Percentiles rank a stretch among this genome's conserved stretches.
These are phyloP conservation scores for Fomitopsis pinicola DNA, from an alignment of 1,284 basidiomycete species.

Conservation along the genomic window DNA sequence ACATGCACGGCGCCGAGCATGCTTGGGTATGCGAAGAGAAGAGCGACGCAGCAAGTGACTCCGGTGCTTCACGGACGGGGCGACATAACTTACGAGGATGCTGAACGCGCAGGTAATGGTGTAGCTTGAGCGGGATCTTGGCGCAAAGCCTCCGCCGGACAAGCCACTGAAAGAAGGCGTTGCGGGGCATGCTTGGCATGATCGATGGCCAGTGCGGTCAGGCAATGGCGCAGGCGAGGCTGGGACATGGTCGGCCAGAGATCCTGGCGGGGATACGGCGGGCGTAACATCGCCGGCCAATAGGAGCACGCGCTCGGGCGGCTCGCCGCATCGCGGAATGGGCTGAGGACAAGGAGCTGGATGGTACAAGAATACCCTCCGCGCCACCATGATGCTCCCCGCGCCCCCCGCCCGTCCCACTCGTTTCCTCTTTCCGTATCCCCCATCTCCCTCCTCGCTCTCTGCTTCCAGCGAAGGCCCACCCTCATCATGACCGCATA, in stretches of 20 bases:
- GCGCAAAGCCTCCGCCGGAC: background rate
- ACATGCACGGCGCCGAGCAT: too few relatives aligned
- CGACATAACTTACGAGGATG: background rate
- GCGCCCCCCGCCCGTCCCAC: slow-evolving; percentile 5
- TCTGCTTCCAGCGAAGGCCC: slow-evolving; percentile 1
- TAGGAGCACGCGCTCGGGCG: slow-evolving; percentile 12
- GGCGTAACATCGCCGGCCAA: slow-evolving; percentile 6
- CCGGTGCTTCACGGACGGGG: too few relatives aligned
- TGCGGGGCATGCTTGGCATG: background rate
- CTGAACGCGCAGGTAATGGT: background rate
- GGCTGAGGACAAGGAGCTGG: slow-evolving; percentile 5
- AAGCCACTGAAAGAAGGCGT: background rate
- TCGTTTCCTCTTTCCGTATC: background rate
- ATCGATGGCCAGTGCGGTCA: background rate
- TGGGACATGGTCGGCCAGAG: background rate
- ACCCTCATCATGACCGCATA: background rate
- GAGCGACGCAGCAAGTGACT: too few relatives aligned
- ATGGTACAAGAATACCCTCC: slow-evolving; percentile 11
- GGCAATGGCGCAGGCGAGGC: background rate
- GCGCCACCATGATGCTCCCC: slow-evolving; percentile 1
- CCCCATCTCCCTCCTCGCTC: background rate
- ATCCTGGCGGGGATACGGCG: slow-evolving; percentile 19
- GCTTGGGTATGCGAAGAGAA: too few relatives aligned
- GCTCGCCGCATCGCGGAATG: slow-evolving; percentile 15
- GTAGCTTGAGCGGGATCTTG: slow-evolving; percentile 1